Conservation (phyloP, 768 basidiomycete genomes). For the Phlebiopsis gigantea region DNA sequence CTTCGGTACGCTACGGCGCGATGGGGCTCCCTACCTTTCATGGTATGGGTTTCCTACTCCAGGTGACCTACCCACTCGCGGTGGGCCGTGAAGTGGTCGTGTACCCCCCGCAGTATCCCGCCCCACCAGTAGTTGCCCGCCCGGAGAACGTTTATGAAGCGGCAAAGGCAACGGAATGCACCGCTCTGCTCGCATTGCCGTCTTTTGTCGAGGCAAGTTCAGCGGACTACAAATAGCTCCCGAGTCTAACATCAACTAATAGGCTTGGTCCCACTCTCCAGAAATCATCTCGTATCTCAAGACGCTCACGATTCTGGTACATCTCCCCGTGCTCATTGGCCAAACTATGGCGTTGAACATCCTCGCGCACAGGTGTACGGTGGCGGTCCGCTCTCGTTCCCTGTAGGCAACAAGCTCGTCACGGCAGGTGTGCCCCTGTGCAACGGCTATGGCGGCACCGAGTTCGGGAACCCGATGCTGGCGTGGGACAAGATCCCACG, state of each 20-base stretch:
- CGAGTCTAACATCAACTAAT: background rate
- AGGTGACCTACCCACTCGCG: slow-evolving; percentile 7
- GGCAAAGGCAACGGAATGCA: slow-evolving; percentile 6
- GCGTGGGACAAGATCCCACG: background rate
- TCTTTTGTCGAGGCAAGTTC: slow-evolving; percentile 15
- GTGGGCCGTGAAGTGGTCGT: slow-evolving; percentile 3
- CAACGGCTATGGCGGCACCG: slow-evolving; percentile 13
- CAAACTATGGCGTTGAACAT: background rate
- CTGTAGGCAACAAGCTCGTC: slow-evolving; percentile 9
- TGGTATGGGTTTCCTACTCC: slow-evolving; percentile 7
- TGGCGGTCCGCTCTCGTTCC: slow-evolving; percentile 14
- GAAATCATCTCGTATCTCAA: slow-evolving; percentile 12
- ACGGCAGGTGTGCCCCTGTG: slow-evolving; percentile 12
- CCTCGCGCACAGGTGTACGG: slow-evolving; percentile 6
- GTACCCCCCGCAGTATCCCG: slow-evolving; percentile 9
- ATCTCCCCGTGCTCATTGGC: background rate
- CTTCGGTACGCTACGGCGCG: slow-evolving; percentile 11
- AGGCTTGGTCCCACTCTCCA: slow-evolving; percentile 16
- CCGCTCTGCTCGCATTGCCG: slow-evolving; percentile 9
- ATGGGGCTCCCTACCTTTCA: slow-evolving; percentile 11
- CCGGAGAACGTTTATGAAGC: slow-evolving; percentile 12
- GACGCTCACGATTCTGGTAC: slow-evolving; percentile 9
- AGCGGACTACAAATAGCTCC: background rate
- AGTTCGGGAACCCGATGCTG: slow-evolving; percentile 8
- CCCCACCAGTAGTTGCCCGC: slow-evolving; percentile 14